These are phyloP conservation scores for Circinella umbellata DNA, from an alignment of 371 early-diverging fungal species.

Conservation along the genomic window DNA sequence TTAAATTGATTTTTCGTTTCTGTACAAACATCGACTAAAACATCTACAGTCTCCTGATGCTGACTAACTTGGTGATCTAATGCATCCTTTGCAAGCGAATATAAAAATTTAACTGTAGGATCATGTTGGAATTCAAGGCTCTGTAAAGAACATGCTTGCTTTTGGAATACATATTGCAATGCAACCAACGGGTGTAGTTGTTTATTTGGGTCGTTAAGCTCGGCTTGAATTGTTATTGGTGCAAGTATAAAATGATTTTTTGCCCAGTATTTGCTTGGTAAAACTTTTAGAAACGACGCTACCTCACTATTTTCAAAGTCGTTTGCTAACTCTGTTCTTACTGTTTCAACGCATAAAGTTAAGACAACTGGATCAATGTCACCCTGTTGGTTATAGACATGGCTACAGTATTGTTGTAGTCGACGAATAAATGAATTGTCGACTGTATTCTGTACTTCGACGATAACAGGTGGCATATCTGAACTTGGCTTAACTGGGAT, in stretches of 20 bases:
- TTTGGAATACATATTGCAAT: slow-evolving; percentile 14
- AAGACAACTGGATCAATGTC: slow-evolving; percentile 3
- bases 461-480: slow-evolving; percentile 10
- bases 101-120: slow-evolving; percentile 11
- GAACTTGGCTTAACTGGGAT: slow-evolving; percentile 6
- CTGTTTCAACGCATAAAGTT: background rate
- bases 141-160: slow-evolving; percentile 12
- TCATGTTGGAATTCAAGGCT: slow-evolving; percentile 11
- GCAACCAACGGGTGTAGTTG: slow-evolving; percentile 10
- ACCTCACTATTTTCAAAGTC: slow-evolving; percentile 2
- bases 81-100: slow-evolving; percentile 10
- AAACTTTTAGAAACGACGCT: background rate
- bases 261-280: slow-evolving; percentile 10
- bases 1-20: slow-evolving; percentile 13
- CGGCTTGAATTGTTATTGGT: background rate
- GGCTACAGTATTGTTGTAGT: slow-evolving; percentile 5
- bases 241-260: background rate
- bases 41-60: slow-evolving; percentile 10
- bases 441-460: slow-evolving; percentile 10
- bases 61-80: slow-evolving; percentile 1
- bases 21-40: slow-evolving; percentile 11
- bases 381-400: background rate
- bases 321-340: background rate
- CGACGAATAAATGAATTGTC: slow-evolving; percentile 9
- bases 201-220: background rate